Base-by-base conservation (phyloP, 805 yeast species). In the Yamadazyma philogaea region DNA sequence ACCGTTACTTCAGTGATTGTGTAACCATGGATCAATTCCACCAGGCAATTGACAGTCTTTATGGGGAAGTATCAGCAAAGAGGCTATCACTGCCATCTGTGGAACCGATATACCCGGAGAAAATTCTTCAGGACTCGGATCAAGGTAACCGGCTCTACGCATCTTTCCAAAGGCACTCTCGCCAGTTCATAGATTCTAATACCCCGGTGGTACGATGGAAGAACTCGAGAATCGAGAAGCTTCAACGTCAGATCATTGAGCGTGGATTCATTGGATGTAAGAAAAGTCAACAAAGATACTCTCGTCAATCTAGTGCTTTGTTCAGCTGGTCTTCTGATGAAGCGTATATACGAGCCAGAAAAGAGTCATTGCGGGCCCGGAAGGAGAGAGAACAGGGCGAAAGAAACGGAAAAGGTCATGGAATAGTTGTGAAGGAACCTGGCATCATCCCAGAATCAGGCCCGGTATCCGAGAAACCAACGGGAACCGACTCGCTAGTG, bases 251-350 rank as follows among this genome's bases (percentile, higher is more conserved):
- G 20, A 21, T 49, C 14, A 19, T 49, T 1, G 50, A 33, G 18
- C 33, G 33, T 21, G 30, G 34, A 4, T 37, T 41, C 15, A 19
- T 32, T 4, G 42, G 43, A 5, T 15, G 35, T 24, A 37, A 16
- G 34, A 46, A 56, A 63, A 27, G 4, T 16, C 33, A 35, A 41
- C 21, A 21, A 3, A 34, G 24, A n/a, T 49, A 42, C 30, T 30
- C 32, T n/a, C 21, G 48, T 21, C 47, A 44, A 39, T 58, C 69
- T 17, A 68, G 59, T 45, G 57, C 66, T n/a, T 55, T 70, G 30
- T 70, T 70, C 43, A 56, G 64, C 38, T 70, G 75, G 75, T 66
- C 73, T 14, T 66, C 74, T 1, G 62, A 66, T 22, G 75, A 70
- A 37, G 56, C 60, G 8, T 66, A 67, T 43, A 60, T 70, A 8